Evolutionary conservation across 169 alveolate species (phyloP), one percentile per base, ranked within the genome.

Genomic region (Plasmodium vivax): DNA sequence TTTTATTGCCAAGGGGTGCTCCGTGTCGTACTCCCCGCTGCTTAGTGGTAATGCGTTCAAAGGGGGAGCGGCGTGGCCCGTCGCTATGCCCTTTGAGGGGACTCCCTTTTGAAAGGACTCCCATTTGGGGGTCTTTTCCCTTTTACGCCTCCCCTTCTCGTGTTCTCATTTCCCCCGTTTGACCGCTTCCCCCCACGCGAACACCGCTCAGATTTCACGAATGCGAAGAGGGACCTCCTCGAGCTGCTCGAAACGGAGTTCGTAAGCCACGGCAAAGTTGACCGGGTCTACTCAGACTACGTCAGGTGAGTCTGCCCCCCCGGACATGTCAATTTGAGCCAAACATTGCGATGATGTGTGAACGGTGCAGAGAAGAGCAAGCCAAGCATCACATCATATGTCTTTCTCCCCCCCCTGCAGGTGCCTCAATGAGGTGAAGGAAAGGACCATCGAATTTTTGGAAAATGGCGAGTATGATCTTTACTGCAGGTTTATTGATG

Each of bases 401-500:
- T 71, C 34, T 8, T 75, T 34, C 7, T 58, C 79, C 19, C 36
- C 30, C 23, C 32, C 73, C 6, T n/a, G 7, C 19, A 85, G 93
- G 41, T 34, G 62, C n/a, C 32, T 85, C 12, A 47, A 77, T 43
- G 81, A 85, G 16, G 77, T 77, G 32, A 85, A 85, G 68, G 85
- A 71, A 16, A 58, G 62, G 38, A 77, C 81, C 8, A 45, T 74
- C 8, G 47, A 85, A 32, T 85, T 85, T 85, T 71, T 85, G 81
- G 38, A 85, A 30, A 85, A 85, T 45, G 93, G 93, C 75, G 84
- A 75, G 3, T 85, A 85, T 36, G 68, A 56, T 0, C 32, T 75
- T 19, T 85, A 85, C 43, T 85, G 93, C 77, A 23, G 27, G 5
- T 75, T 77, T 85, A n/a, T 75, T 47, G 81, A 75, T 32, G 93